These are phyloP conservation scores for Seiridium unicorne DNA, from an alignment of 2,329 filamentous ascomycete genomes.

Conservation along the genomic window DNA sequence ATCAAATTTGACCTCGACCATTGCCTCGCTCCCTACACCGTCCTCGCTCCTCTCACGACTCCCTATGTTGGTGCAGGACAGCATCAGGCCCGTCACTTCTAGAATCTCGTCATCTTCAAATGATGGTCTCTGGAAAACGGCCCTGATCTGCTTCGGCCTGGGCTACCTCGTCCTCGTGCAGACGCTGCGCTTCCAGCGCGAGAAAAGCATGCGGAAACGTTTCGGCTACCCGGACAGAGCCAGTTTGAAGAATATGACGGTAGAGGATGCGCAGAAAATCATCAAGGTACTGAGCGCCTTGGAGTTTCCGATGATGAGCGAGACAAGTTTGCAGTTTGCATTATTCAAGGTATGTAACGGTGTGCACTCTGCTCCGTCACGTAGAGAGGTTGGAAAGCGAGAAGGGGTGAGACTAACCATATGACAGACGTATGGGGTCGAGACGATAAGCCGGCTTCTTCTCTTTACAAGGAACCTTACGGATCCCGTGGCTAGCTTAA, in stretches of 20 bases:
- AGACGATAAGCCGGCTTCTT: slow-evolving; percentile 27
- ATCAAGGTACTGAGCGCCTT: slow-evolving; percentile 19
- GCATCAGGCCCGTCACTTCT: slow-evolving; percentile 2
- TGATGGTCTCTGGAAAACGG: slow-evolving; percentile 14
- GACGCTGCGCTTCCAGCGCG: slow-evolving; percentile 24
- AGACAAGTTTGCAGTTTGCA: slow-evolving; percentile 25
- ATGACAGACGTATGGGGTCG: slow-evolving; percentile 28
- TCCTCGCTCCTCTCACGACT: background rate
- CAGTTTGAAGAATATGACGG: slow-evolving; percentile 27
- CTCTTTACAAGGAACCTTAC: slow-evolving; percentile 28
- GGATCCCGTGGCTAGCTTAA: slow-evolving; percentile 26
- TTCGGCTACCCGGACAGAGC: slow-evolving; percentile 21
- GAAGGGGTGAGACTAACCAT: too few species aligned
- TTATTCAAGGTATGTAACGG: slow-evolving; percentile 26
- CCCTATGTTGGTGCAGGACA: background rate
- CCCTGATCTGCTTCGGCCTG: slow-evolving; percentile 15
- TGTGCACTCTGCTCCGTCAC: background rate
- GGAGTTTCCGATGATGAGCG: slow-evolving; percentile 25
- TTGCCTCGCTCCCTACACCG: background rate
- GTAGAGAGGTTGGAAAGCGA: too few species aligned
- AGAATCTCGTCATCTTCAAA: slow-evolving; percentile 6
- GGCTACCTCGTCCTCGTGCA: slow-evolving; percentile 24
- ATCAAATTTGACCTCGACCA: background rate
- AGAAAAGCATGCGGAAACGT: slow-evolving; percentile 18
- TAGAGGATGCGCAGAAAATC: slow-evolving; percentile 27